A percentile compares a stretch with the other conserved stretches of the same genome.
Evolutionary conservation across 2,329 filamentous ascomycete genomes (phyloP).

Genomic region (Microcyclospora tardicrescens): DNA sequence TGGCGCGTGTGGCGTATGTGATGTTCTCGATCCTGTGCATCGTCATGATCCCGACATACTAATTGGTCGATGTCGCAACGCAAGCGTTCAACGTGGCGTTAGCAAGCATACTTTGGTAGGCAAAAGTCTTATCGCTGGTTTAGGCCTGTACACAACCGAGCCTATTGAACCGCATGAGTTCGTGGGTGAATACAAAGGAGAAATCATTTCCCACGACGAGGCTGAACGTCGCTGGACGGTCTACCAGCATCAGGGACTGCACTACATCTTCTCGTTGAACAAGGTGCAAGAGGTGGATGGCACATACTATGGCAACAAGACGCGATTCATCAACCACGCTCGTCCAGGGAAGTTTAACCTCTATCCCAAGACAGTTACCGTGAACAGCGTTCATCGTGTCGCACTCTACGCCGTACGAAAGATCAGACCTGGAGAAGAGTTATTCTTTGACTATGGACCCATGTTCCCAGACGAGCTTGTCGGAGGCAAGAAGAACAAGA

Average conservation of each 20-base stretch:
- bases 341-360: slow-evolving; percentile 43
- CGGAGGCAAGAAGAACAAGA: slow-evolving; percentile 8
- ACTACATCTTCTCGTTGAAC: slow-evolving; percentile 48
- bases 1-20: slow-evolving; percentile 52
- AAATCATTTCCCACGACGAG: slow-evolving; percentile 59
- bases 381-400: slow-evolving; percentile 62
- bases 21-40: slow-evolving; percentile 57
- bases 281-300: slow-evolving; percentile 50
- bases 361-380: slow-evolving; percentile 55
- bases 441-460: slow-evolving; percentile 67
- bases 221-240: slow-evolving; percentile 57
- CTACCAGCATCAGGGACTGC: slow-evolving; percentile 46
- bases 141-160: slow-evolving; percentile 62
- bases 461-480: slow-evolving; percentile 16
- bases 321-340: slow-evolving; percentile 73
- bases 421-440: slow-evolving; percentile 59
- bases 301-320: slow-evolving; percentile 65
- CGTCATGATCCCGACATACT: slow-evolving; percentile 46
- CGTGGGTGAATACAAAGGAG: slow-evolving; percentile 68
- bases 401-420: slow-evolving; percentile 56
- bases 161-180: slow-evolving; percentile 56
- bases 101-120: slow-evolving; percentile 56
- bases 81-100: slow-evolving; percentile 54
- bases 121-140: slow-evolving; percentile 58
- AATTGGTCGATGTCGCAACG: slow-evolving; percentile 55